A percentile compares a stretch with the other conserved stretches of the same genome.
Evolutionary conservation across 2,329 filamentous ascomycete species (phyloP).

Genomic region (Sarocladium oryzae): DNA sequence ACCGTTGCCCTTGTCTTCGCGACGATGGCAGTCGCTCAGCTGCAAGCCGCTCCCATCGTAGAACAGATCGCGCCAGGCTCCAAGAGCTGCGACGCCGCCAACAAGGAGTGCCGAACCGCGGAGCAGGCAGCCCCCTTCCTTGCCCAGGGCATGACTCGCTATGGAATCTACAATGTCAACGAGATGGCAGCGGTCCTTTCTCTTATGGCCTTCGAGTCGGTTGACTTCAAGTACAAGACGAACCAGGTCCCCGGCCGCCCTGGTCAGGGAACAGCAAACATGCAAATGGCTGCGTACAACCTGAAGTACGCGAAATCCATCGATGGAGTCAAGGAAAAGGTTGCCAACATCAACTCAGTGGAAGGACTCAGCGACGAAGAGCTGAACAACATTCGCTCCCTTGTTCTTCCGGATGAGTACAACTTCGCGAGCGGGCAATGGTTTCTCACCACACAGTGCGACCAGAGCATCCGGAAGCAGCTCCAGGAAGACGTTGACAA

Average conservation of each 20-base stretch:
- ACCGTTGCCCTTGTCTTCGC: background rate
- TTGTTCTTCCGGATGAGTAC: constrained; percentile 41
- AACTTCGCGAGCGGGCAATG: constrained; percentile 49
- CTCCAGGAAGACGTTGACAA: constrained; percentile 32
- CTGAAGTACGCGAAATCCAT: constrained; percentile 40
- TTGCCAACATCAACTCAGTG: constrained; percentile 20
- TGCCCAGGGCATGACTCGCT: constrained; percentile 46
- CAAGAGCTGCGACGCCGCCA: constrained; percentile 37
- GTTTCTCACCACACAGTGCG: constrained; percentile 43
- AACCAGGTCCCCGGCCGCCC: constrained; percentile 52
- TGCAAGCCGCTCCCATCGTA: constrained; percentile 34
- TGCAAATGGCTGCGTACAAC: constrained; percentile 42
- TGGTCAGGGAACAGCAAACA: constrained; percentile 64
- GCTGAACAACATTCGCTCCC: constrained; percentile 34
- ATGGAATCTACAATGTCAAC: constrained; percentile 45
- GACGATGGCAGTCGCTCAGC: constrained; percentile 9
- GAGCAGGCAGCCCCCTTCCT: constrained; percentile 52
- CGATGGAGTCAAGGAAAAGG: constrained; percentile 27
- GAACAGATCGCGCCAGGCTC: constrained; percentile 51
- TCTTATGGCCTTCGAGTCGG: constrained; percentile 66
- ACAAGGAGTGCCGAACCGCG: constrained; percentile 61
- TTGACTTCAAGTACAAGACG: constrained; percentile 62
- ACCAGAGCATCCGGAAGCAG: constrained; percentile 20
- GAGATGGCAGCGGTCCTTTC: constrained; percentile 65
- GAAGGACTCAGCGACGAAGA: constrained; percentile 23